A percentile compares a stretch with the other conserved stretches of the same genome.
These are phyloP conservation scores for Exutisphaerella laricina DNA, from an alignment of 2,329 filamentous ascomycete species.

Conservation along the genomic window DNA sequence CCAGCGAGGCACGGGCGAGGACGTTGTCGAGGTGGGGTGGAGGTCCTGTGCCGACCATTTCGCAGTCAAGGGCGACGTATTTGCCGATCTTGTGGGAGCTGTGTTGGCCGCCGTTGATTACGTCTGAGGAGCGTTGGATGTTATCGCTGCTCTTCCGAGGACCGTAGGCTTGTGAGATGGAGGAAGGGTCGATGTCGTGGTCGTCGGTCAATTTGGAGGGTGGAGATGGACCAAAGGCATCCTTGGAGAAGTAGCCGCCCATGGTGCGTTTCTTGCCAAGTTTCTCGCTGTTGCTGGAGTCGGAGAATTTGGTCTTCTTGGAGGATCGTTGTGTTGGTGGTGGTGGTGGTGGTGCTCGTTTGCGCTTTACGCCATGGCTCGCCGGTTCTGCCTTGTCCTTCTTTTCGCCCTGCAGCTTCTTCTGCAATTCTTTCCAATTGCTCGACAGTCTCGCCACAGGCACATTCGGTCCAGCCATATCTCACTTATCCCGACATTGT, in stretches of 20 bases:
- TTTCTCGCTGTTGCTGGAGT: slow-evolving; percentile 9
- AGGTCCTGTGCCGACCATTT: slow-evolving; percentile 87
- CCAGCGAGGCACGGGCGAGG: slow-evolving; percentile 79
- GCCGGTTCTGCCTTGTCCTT: slow-evolving; percentile 34
- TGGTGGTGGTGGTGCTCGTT: slow-evolving; percentile 22
- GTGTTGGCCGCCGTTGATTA: slow-evolving; percentile 41
- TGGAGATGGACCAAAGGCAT: slow-evolving; percentile 51
- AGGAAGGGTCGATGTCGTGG: slow-evolving; percentile 50
- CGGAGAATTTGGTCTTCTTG: slow-evolving; percentile 22
- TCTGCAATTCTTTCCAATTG: slow-evolving; percentile 77
- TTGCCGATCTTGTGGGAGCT: slow-evolving; percentile 68
- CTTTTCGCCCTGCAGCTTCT: slow-evolving; percentile 42
- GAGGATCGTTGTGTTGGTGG: slow-evolving; percentile 11
- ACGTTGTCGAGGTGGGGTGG: slow-evolving; percentile 63
- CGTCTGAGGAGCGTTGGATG: slow-evolving; percentile 52
- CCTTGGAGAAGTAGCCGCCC: slow-evolving; percentile 44
- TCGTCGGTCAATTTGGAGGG: slow-evolving; percentile 36
- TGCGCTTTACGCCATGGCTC: slow-evolving; percentile 33
- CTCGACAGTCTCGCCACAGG: slow-evolving; percentile 42
- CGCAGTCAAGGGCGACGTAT: slow-evolving; percentile 90
- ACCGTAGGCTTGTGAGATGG: slow-evolving; percentile 58
- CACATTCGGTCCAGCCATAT: slow-evolving; percentile 36
- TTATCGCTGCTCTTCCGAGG: slow-evolving; percentile 55
- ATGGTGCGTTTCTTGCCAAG: slow-evolving; percentile 40
- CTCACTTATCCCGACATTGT: slow-evolving; percentile 16